Conservation (phyloP, 768 basidiomycete species). For the Sarcomyxa edulis region DNA sequence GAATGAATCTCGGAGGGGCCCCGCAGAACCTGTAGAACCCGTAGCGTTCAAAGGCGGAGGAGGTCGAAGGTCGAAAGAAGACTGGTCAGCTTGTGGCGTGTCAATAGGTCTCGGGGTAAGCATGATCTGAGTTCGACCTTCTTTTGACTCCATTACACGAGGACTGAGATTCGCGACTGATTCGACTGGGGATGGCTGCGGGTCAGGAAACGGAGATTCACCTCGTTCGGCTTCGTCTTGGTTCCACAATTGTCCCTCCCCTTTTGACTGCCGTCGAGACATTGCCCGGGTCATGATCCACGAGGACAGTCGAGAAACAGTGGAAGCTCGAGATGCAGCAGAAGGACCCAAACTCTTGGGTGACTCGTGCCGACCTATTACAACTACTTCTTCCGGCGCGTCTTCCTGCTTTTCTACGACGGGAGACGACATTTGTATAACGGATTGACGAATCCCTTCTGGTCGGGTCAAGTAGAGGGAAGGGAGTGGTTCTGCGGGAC, state of each 20-base stretch:
- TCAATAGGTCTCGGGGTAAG: background rate
- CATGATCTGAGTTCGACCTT: background rate
- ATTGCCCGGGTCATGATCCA: constrained; percentile 30
- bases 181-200: background rate
- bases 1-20: background rate
- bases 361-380: no score
- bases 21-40: no score
- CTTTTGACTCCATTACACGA: constrained; percentile 7
- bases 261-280: constrained; percentile 22
- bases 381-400: constrained; percentile 1
- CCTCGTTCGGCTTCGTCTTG: constrained; percentile 25
- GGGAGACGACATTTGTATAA: constrained; percentile 10
- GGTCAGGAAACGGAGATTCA: constrained; percentile 4
- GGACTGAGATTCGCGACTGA: background rate
- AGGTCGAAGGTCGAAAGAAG: no score
- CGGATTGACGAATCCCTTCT: constrained; percentile 17
- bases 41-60: no score
- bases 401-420: no score
- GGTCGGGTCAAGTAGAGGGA: constrained; percentile 11
- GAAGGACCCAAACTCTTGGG: no score
- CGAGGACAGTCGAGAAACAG: constrained; percentile 24
- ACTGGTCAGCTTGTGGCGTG: no score
- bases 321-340: constrained; percentile 15
- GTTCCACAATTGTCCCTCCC: constrained; percentile 24
- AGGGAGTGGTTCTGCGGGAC: constrained; percentile 13